These are phyloP conservation scores for Rhizodiscina lignyota DNA, from an alignment of 495 filamentous ascomycete species.

Conservation along the genomic window DNA sequence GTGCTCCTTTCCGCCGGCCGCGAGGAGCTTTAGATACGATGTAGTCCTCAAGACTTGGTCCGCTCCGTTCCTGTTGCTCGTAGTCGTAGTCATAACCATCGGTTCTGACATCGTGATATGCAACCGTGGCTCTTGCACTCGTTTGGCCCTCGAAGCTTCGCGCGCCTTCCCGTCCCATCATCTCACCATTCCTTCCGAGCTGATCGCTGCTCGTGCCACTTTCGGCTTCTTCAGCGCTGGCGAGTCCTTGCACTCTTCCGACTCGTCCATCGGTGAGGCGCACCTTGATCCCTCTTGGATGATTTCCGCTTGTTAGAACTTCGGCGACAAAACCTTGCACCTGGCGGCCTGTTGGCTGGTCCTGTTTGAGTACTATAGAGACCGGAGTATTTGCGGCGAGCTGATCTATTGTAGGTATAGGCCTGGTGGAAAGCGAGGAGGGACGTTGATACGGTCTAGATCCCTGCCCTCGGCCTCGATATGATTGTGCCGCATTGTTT, in stretches of 20 bases:
- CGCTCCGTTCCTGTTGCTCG: background rate
- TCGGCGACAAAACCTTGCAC: constrained; percentile 43
- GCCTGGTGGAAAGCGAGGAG: too few relatives aligned
- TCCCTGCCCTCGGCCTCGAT: too few relatives aligned
- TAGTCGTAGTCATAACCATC: constrained; percentile 2
- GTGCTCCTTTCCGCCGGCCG: constrained; percentile 2
- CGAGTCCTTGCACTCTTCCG: constrained; percentile 46
- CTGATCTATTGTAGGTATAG: too few relatives aligned
- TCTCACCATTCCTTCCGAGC: constrained; percentile 10
- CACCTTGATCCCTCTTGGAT: constrained; percentile 65
- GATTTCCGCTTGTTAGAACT: constrained; percentile 50
- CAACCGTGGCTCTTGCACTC: background rate
- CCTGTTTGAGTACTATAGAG: constrained; percentile 52
- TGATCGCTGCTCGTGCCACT: constrained; percentile 8
- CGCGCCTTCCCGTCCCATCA: background rate
- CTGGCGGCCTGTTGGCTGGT: constrained; percentile 53
- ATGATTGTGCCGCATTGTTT: constrained; percentile 8
- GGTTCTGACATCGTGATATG: background rate
- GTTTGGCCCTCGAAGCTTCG: background rate
- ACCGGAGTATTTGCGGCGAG: constrained; percentile 30
- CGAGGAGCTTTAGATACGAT: background rate
- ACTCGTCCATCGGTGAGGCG: constrained; percentile 48
- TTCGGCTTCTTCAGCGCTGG: constrained; percentile 9
- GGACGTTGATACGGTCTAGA: too few relatives aligned
- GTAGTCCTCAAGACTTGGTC: background rate